phyloP scores from a whole-genome alignment of 2,329 filamentous ascomycete species.

The Graphilbum fragrans region DNA sequence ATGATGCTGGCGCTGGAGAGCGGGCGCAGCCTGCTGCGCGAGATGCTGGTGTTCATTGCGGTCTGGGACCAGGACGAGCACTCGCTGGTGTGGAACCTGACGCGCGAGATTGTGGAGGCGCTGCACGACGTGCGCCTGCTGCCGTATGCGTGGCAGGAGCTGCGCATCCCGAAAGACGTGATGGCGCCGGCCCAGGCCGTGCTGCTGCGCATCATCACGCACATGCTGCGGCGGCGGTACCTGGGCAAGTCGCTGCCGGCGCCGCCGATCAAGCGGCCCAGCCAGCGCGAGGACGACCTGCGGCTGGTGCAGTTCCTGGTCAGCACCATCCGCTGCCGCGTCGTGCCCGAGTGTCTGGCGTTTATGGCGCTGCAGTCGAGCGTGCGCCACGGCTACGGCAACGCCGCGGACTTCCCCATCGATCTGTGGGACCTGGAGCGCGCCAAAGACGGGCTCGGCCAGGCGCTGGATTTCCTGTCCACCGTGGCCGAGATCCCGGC shows the following conservation, averaged over 20 bases:
- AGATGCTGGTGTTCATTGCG: conserved; percentile 90
- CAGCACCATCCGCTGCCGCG: conserved; percentile 80
- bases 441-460: conserved; percentile 86
- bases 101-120: conserved; percentile 88
- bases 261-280: neutral
- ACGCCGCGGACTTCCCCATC: conserved; percentile 80
- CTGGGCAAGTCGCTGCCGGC: conserved; percentile 18
- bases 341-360: conserved; percentile 90
- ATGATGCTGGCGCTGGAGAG: conserved; percentile 83
- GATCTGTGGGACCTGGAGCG: conserved; percentile 97
- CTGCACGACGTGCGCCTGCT: conserved; percentile 82
- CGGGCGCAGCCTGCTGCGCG: conserved; percentile 76
- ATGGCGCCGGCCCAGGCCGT: conserved; percentile 92
- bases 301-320: conserved; percentile 79
- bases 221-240: conserved; percentile 55
- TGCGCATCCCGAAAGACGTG: conserved; percentile 88
- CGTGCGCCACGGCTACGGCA: conserved; percentile 63
- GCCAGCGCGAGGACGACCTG: conserved; percentile 41
- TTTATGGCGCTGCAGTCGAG: conserved; percentile 88
- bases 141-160: conserved; percentile 83
- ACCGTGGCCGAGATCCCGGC: conserved; percentile 77
- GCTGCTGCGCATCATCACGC: conserved; percentile 78
- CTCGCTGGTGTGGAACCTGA: conserved; percentile 91
- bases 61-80: conserved; percentile 94
- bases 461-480: conserved; percentile 88